Conservation (phyloP, 305 asterid genomes). For the Fraxinus paxiana region DNA sequence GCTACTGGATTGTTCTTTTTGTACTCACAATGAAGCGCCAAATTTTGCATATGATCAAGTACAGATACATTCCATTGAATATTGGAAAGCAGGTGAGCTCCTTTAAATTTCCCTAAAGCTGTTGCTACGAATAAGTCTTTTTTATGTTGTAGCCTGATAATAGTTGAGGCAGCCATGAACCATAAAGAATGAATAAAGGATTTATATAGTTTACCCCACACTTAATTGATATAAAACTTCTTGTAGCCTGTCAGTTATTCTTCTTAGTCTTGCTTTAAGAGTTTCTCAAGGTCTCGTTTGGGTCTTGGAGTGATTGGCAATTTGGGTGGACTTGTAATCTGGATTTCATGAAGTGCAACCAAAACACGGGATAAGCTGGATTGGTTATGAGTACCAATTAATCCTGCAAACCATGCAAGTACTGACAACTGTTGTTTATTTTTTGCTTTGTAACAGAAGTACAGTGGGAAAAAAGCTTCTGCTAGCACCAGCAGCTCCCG, state of each 20-base stretch:
- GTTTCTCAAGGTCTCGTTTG: not conserved
- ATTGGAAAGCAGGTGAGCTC: conserved; percentile 74
- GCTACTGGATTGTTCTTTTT: conserved; percentile 85
- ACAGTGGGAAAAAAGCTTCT: conserved; percentile 61
- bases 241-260: not conserved
- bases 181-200: not conserved
- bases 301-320: not conserved
- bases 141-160: not conserved
- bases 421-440: not conserved
- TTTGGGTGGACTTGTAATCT: not conserved
- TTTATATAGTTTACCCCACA: not conserved
- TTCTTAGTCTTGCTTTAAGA: not conserved
- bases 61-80: conserved; percentile 77
- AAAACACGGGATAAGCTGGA: not conserved
- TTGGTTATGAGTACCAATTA: not conserved
- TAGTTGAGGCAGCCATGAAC: not conserved
- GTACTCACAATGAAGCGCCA: conserved; percentile 86
- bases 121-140: not conserved
- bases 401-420: not conserved
- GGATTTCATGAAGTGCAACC: not conserved
- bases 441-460: conserved; percentile 54
- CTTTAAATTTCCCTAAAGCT: not conserved
- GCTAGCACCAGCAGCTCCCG: conserved; percentile 56
- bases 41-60: conserved; percentile 84
- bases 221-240: not conserved